Evolutionary conservation across 345 rosid genomes (phyloP), one percentile per base, ranked within the genome.

Genomic region (Gossypium sturtianum): DNA sequence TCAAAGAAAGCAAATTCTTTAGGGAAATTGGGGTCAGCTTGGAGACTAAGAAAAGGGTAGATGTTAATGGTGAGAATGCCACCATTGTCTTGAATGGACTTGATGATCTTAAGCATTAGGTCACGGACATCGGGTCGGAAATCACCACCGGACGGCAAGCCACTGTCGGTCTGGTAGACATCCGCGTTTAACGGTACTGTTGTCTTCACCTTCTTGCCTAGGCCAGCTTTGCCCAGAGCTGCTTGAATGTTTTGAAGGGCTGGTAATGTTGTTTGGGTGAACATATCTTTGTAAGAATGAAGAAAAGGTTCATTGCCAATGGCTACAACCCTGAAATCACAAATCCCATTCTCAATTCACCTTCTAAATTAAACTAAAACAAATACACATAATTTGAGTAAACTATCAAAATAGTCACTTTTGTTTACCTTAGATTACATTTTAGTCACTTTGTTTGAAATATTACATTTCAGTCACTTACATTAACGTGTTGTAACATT

Each of bases 301-400:
- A 96, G 87, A 75, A 96, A 90, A 22, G 98, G 98, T 68, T 96
- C 99, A 56, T 93, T 96, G 17, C 91, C 99, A 69, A 96, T 93
- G 0, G 97, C 98, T 54, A 93, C 97, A 34, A 82, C 79, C 85
- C 98, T 93, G 73, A 70, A 64, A 4, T 47, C 43, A 66, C 23
- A 60, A 13, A 15, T 69, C 12, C 22, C 53, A 61, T 58, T 16
- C 4, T 16, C 12, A 27, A 22, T 56, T 71, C 64, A 70, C 10
- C 74, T 54, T 70, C 59, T 10, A 65, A 64, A 10, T 71, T 6
- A 25, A 10, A 54, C 23, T 4, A 22, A 45, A n/a, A n/a, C 20
- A 29, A 41, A 1, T 17, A 41, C 45, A 34, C 49, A 3, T 12
- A 12, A 47, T 47, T 47, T 47, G 51, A 0, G 3, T 29, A 34